Base-by-base conservation (phyloP, 306 rosid genomes). In the Heteromeles arbutifolia region DNA sequence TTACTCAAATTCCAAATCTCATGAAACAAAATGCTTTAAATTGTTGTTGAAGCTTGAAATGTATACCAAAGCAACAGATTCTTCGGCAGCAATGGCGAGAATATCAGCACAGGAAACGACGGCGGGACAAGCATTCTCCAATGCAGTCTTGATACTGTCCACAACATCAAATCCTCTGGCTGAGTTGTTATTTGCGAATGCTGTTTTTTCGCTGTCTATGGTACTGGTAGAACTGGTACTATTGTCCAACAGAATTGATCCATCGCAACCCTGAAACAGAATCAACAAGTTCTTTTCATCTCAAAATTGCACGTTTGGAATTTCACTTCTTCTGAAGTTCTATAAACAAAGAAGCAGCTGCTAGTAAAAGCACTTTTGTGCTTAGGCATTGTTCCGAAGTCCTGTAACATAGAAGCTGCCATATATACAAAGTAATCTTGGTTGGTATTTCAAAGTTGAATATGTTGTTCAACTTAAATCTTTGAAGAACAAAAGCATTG, bases 221-320 rank as follows among this genome's bases (percentile, higher is more conserved):
- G 80, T 82, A 1, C 34, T 53, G 11, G 22, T 72, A 0, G 79
- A 5, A 19, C 28, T 32, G 65, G 19, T 63, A 7, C 58, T 76
- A 71, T 82, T 66, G 77, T 85, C 86, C 84, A 89, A 43, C 53
- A 89, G 82, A 25, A 87, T 1, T 31, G 91, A 89, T 70, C 37
- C 91, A 78, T 89, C 93, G 72, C 93, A 89, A 14, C 93, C 91
- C 93, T 88, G 73, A 50, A 74, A 69, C 7, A 74, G 56, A 75
- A 26, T 0, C 12, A 21, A n/a, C 19, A 2, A 32, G n/a, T n/a
- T 17, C 19, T 52, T 2, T n/a, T 24, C 39, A 34, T 34, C 39
- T 34, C 9, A 34, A 34, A 34, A 34, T 34, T 34, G 39, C 39
- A 34, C 39, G 39, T 34, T 34, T 34, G 39, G 8, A 34, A 34